Conservation (phyloP, 345 rosid genomes). For the Citrus inodora region DNA sequence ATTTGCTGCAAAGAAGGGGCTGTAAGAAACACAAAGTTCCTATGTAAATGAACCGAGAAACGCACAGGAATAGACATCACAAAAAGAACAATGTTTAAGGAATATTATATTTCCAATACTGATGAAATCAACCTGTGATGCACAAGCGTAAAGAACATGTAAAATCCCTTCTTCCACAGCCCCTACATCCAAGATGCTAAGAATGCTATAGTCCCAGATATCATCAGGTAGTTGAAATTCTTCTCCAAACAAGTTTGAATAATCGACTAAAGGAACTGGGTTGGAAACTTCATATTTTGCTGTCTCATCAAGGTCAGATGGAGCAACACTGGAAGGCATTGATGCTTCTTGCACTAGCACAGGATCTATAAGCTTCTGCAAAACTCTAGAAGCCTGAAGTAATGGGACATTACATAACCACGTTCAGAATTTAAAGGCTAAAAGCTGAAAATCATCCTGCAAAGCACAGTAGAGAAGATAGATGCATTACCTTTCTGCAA, state of each 20-base stretch:
- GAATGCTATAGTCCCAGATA: constrained; percentile 47
- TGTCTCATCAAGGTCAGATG: constrained; percentile 39
- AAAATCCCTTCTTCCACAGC: constrained; percentile 85
- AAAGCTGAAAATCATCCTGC: constrained; percentile 10
- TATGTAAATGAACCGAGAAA: constrained; percentile 21
- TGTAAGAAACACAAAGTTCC: constrained; percentile 27
- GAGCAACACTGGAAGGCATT: constrained; percentile 26
- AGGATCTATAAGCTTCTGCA: constrained; percentile 57
- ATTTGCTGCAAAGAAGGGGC: constrained; percentile 62
- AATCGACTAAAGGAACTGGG: constrained; percentile 43
- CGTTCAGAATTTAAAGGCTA: constrained; percentile 7
- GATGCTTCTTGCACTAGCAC: constrained; percentile 33
- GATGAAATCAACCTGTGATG: constrained; percentile 67
- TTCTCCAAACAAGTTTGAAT: constrained; percentile 73
- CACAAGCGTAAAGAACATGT: constrained; percentile 83
- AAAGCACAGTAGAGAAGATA: constrained; percentile 11
- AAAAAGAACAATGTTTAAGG: constrained; percentile 3
- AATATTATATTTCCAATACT: constrained; percentile 18
- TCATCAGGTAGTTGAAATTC: constrained; percentile 51
- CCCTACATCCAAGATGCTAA: constrained; percentile 57
- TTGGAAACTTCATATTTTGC: constrained; percentile 36
- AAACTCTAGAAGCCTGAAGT: constrained; percentile 59
- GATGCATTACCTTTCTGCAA: constrained; percentile 57
- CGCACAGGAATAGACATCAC: constrained; percentile 15
- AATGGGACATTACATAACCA: constrained; percentile 7